Evolutionary conservation across 257 asterid genomes (phyloP).

Genomic region (Lantana camara): DNA sequence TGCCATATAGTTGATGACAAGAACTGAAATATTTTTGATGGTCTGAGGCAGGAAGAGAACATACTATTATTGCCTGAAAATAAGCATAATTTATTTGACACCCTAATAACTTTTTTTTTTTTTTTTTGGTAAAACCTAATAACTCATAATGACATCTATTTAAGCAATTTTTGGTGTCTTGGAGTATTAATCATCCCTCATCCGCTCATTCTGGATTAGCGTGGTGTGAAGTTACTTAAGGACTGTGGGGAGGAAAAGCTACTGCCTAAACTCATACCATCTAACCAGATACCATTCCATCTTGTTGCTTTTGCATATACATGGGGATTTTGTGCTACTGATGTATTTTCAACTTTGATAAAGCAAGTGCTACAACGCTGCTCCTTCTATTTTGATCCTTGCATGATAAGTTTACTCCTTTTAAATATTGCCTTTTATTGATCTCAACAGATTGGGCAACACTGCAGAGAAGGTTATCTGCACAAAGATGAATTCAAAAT

Average conservation of each 20-base stretch:
- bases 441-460: slow-evolving; percentile 72
- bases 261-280: not conserved
- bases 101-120: too few species aligned
- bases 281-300: not conserved
- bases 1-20: not conserved
- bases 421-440: slow-evolving; percentile 13
- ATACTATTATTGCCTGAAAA: not conserved
- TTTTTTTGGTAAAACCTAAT: too few species aligned
- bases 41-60: not conserved
- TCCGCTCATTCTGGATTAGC: slow-evolving; percentile 16
- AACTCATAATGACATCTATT: not conserved
- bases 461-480: slow-evolving; percentile 91
- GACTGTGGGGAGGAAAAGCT: slow-evolving; percentile 8
- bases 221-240: not conserved
- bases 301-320: slow-evolving; percentile 2
- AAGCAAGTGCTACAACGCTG: slow-evolving; percentile 14
- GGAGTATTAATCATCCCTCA: not conserved
- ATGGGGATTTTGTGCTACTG: slow-evolving; percentile 11
- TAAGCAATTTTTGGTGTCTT: not conserved
- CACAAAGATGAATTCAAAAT: slow-evolving; percentile 97
- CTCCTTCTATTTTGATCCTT: slow-evolving; percentile 24
- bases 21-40: slow-evolving; percentile 6
- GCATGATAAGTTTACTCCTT: slow-evolving; percentile 21
- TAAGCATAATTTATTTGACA: not conserved
- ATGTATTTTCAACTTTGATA: not conserved